Conservation (phyloP, 1,284 basidiomycete species). For the Boletus smithii region DNA sequence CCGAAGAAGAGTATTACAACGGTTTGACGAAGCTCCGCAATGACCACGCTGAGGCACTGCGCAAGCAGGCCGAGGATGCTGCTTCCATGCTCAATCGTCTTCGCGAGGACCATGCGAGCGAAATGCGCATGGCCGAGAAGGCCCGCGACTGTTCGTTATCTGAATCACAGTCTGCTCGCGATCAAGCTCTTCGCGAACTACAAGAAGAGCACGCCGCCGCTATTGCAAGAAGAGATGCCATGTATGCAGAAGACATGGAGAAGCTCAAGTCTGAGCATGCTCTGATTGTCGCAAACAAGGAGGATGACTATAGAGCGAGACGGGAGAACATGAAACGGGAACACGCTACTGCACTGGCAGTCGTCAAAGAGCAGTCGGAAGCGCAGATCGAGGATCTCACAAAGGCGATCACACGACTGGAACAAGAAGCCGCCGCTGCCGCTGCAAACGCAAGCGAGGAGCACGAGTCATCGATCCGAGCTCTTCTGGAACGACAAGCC, state of each 20-base stretch:
- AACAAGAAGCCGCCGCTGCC: slow-evolving; percentile 43
- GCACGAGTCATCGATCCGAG: slow-evolving; percentile 48
- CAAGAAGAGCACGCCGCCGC: slow-evolving; percentile 68
- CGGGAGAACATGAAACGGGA: slow-evolving; percentile 42
- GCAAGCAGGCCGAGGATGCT: slow-evolving; percentile 58
- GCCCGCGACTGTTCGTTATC: slow-evolving; percentile 69
- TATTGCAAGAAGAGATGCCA: slow-evolving; percentile 58
- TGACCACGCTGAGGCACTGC: slow-evolving; percentile 63
- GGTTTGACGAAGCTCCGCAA: slow-evolving; percentile 66
- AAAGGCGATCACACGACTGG: slow-evolving; percentile 42
- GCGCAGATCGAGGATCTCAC: slow-evolving; percentile 51
- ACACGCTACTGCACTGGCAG: slow-evolving; percentile 37
- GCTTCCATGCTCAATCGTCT: slow-evolving; percentile 59
- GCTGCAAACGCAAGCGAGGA: slow-evolving; percentile 44
- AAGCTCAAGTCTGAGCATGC: slow-evolving; percentile 60
- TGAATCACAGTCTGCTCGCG: slow-evolving; percentile 67
- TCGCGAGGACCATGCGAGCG: slow-evolving; percentile 66
- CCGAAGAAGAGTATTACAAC: slow-evolving; percentile 78
- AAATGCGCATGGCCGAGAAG: slow-evolving; percentile 66
- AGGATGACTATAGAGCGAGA: slow-evolving; percentile 53
- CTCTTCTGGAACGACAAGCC: slow-evolving; percentile 55
- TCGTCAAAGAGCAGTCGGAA: slow-evolving; percentile 36
- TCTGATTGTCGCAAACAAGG: slow-evolving; percentile 49
- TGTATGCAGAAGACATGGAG: slow-evolving; percentile 60
- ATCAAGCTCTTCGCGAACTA: slow-evolving; percentile 54